These are phyloP conservation scores for Danielia reshetovae DNA, from an alignment of 805 yeast species.

Conservation along the genomic window DNA sequence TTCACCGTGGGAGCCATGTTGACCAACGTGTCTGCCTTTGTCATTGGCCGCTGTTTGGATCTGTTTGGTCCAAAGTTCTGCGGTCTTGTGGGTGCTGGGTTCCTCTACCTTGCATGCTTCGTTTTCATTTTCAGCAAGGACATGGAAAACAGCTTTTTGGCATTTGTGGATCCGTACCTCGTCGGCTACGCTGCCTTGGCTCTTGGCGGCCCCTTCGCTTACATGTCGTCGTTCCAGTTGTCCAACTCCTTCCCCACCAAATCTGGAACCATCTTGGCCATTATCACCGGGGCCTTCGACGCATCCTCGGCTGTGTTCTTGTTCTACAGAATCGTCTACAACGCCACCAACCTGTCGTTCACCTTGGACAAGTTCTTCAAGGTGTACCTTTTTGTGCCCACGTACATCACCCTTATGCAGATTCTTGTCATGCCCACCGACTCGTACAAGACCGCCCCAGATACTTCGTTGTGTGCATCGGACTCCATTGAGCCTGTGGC, in stretches of 20 bases:
- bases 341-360: conserved; percentile 28
- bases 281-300: conserved; percentile 57
- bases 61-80: conserved; percentile 50
- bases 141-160: conserved; percentile 11
- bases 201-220: conserved; percentile 56
- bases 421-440: conserved; percentile 46
- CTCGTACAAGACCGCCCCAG: conserved; percentile 42
- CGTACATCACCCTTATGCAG: conserved; percentile 45
- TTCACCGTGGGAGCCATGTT: conserved; percentile 55
- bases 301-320: conserved; percentile 55
- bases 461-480: conserved; percentile 20
- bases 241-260: conserved; percentile 53
- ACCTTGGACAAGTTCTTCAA: conserved; percentile 42
- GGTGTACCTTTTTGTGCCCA: conserved; percentile 46
- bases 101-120: conserved; percentile 43
- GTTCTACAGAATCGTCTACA: conserved; percentile 41
- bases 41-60: conserved; percentile 49
- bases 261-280: conserved; percentile 50
- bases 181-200: conserved; percentile 52
- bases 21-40: conserved; percentile 51
- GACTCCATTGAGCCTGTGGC: conserved; percentile 14
- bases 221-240: conserved; percentile 53
- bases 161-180: conserved; percentile 46
- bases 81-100: conserved; percentile 48
- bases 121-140: conserved; percentile 41